Base-by-base conservation (phyloP, 371 early-diverging fungal genomes). In the Mucor ambiguus region DNA sequence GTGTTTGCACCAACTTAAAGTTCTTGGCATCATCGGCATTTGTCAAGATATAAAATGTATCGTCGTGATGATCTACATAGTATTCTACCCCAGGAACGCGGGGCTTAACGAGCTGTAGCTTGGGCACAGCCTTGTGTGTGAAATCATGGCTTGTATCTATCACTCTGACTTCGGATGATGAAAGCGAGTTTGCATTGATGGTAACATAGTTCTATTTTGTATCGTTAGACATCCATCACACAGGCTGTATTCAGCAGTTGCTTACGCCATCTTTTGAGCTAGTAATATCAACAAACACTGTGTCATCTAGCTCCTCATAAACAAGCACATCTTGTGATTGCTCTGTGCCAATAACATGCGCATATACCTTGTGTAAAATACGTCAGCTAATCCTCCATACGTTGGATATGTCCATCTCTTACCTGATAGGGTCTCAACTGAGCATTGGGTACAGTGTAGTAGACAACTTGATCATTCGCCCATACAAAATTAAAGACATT, bases 401-500 rank as follows among this genome's bases (percentile, higher is more conserved):
- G 41, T 12, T 41, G 41, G 5, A 41, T 41, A 18, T 5, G 6
- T 41, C 41, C 41, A 2, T 68, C 3, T 52, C 41, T 68, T 67
- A 91, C 87, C 69, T 82, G 85, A 64, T 82, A 79, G 0, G 94
- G 90, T 37, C 95, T 82, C 60, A 95, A 76, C 60, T 90, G 85
- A 18, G 85, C 87, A 66, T 93, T 88, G 5, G 92, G 78, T 12
- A 87, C 84, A 14, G 94, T 95, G 66, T 92, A 94, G 52, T 86
- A 92, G 2, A 95, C 73, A 32, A 81, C 80, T 54, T 72, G 71
- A 58, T 85, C 78, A 33, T 85, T 86, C 6, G 89, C 87, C 92
- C 94, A 94, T 5, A 90, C 92, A 80, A 93, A 93, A 69, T 92
- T 92, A 75, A 92, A 92, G 1, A 93, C 89, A 35, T 83, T 80